A percentile compares a stretch with the other conserved stretches of the same genome.
Evolutionary conservation across 371 early-diverging fungal species (phyloP).

Genomic region (Saksenaea oblongispora): DNA sequence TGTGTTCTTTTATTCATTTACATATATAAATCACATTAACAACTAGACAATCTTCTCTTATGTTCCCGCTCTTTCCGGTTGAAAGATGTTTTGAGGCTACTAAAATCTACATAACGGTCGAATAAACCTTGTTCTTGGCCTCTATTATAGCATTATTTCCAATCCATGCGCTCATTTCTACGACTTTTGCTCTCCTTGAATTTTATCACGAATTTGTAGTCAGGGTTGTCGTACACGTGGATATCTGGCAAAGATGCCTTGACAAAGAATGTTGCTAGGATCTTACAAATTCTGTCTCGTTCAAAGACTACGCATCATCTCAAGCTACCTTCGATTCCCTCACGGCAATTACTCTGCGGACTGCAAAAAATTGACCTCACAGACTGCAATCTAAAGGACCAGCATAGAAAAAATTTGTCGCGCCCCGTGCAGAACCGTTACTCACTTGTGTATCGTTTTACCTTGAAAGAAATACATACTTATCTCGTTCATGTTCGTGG

Average conservation of each 20-base stretch:
- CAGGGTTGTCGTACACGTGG: too few relatives aligned
- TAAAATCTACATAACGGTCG: background rate
- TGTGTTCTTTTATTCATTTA: background rate
- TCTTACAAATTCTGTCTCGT: background rate
- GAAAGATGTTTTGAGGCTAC: conserved; percentile 1
- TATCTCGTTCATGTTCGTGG: too few relatives aligned
- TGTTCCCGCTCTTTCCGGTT: background rate
- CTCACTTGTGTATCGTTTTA: too few relatives aligned
- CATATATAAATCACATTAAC: background rate
- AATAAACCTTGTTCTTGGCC: background rate
- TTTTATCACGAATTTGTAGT: too few relatives aligned
- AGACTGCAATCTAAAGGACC: too few relatives aligned
- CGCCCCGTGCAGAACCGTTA: too few relatives aligned
- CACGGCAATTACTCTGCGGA: too few relatives aligned
- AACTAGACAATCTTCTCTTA: background rate
- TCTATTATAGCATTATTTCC: background rate
- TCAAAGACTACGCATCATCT: conserved; percentile 1
- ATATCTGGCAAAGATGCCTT: background rate
- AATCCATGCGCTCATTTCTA: too few relatives aligned
- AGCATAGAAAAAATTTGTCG: too few relatives aligned
- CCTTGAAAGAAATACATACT: too few relatives aligned
- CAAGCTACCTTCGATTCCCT: background rate
- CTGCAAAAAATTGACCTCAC: too few relatives aligned
- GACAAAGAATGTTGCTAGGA: conserved; percentile 3
- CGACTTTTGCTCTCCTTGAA: conserved; percentile 2